Evolutionary conservation across 257 asterid genomes (phyloP), one percentile per base, ranked within the genome.

Genomic region (Scutellaria galericulata): DNA sequence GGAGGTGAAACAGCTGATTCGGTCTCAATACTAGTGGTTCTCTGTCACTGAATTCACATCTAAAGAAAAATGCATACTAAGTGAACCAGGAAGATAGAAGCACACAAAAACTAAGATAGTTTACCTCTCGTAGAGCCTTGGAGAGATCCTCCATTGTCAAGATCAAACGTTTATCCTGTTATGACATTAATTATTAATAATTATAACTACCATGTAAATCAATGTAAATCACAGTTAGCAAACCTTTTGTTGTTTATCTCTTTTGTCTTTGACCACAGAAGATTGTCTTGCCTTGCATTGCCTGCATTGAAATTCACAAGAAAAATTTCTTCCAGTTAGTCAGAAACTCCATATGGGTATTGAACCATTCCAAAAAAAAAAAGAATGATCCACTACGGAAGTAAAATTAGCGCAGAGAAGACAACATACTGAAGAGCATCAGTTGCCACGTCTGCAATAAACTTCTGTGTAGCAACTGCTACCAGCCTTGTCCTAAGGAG

Each of bases 141-240:
- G 99, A 94, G 58, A 94, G 96, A 83, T 94, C 98, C 55, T 94
- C 99, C 99, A 94, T 91, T 9, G 96, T 88, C 92, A 94, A 87
- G 77, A 83, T 81, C 66, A 91, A 84, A 46, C 98, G 97, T 82
- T 94, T 94, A 75, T 94, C 99, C 99, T 94, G 82, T 75, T 20
- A 75, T 62, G 15, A 73, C n/a, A 58, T 24, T 47, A 68, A 57
- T 40, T 31, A 59, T 89, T 66, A 83, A 78, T 66, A 56, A 9
- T 57, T 64, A 12, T 7, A 13, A 45, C 65, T 70, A 64, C 53
- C 65, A 41, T 13, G 20, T 53, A 39, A 53, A 72, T 15, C 50
- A 61, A 76, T 54, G 71, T n/a, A 53, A 64, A 75, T 70, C 53
- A 54, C 50, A 31, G 20, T 3, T 15, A 12, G 31, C n/a, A 74